These are phyloP conservation scores for Geotrichum candidum DNA, from an alignment of 1,139 yeast genomes.

Conservation along the genomic window DNA sequence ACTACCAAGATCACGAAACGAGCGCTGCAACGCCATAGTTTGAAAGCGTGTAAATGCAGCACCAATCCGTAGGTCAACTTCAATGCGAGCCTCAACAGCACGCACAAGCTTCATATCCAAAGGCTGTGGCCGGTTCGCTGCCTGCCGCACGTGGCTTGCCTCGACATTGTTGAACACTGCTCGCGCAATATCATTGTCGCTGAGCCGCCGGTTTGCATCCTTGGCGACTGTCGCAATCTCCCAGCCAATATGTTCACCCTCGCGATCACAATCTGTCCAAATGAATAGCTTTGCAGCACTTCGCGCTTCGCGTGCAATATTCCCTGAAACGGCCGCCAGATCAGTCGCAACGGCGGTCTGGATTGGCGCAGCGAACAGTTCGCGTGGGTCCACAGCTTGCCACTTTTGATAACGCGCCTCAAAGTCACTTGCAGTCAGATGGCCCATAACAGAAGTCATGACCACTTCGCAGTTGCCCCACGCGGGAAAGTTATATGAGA, in stretches of 20 bases:
- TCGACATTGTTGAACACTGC: constrained; percentile 89
- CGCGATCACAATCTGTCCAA: constrained; percentile 99
- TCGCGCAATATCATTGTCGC: constrained; percentile 49
- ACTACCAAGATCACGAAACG: constrained; percentile 27
- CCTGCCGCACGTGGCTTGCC: constrained; percentile 60
- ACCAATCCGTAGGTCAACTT: constrained; percentile 85
- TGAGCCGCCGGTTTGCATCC: constrained; percentile 46
- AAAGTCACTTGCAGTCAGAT: constrained; percentile 62
- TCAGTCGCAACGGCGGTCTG: constrained; percentile 37
- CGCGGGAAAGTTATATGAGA: constrained; percentile 54
- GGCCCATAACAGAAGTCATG: constrained; percentile 91
- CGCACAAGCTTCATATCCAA: constrained; percentile 67
- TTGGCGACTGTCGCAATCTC: constrained; percentile 70
- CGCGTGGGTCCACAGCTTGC: constrained; percentile 62
- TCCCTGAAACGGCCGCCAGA: constrained; percentile 52
- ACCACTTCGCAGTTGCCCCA: constrained; percentile 73
- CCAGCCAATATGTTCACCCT: constrained; percentile 93
- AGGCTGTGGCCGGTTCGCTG: constrained; percentile 61
- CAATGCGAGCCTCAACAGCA: constrained; percentile 83
- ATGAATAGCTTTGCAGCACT: constrained; percentile 64
- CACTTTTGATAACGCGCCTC: constrained; percentile 49
- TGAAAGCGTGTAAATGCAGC: constrained; percentile 79
- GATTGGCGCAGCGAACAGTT: constrained; percentile 66
- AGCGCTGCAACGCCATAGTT: constrained; percentile 44
- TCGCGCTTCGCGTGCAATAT: constrained; percentile 63